Percentiles rank a stretch among this genome's conserved stretches.
phyloP scores from a whole-genome alignment of 202 grass and related monocot species.

The Brachypodium distachyon region DNA sequence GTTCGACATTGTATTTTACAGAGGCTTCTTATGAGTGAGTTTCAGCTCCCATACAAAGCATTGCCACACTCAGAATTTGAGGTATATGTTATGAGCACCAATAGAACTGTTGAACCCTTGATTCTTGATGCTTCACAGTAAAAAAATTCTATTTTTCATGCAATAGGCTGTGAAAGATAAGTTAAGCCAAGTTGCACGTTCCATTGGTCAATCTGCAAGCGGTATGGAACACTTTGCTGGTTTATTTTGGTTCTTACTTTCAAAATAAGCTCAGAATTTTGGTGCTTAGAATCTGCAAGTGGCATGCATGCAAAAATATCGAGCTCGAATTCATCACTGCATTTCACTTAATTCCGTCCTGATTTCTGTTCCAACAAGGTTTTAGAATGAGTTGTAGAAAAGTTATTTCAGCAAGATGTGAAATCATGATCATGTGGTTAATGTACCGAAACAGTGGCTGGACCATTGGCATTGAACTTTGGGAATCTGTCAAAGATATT shows the following conservation, averaged over 20 bases:
- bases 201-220: constrained; percentile 54
- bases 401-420: not conserved
- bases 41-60: constrained; percentile 66
- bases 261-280: no score
- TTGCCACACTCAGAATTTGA: constrained; percentile 61
- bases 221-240: constrained; percentile 26
- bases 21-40: constrained; percentile 77
- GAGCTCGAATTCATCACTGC: not conserved
- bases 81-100: constrained; percentile 37
- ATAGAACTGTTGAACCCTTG: not conserved
- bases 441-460: not conserved
- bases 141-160: constrained; percentile 20
- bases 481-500: not conserved
- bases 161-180: constrained; percentile 81
- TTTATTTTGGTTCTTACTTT: not conserved
- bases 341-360: not conserved
- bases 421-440: not conserved
- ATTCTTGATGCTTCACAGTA: constrained; percentile 4
- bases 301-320: not conserved
- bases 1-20: constrained; percentile 13
- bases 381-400: not conserved
- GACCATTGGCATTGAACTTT: not conserved
- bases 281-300: no score
- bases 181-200: constrained; percentile 85
- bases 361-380: not conserved